These are phyloP conservation scores for Fusarium bactridioides DNA, from an alignment of 2,329 filamentous ascomycete genomes.

Conservation along the genomic window DNA sequence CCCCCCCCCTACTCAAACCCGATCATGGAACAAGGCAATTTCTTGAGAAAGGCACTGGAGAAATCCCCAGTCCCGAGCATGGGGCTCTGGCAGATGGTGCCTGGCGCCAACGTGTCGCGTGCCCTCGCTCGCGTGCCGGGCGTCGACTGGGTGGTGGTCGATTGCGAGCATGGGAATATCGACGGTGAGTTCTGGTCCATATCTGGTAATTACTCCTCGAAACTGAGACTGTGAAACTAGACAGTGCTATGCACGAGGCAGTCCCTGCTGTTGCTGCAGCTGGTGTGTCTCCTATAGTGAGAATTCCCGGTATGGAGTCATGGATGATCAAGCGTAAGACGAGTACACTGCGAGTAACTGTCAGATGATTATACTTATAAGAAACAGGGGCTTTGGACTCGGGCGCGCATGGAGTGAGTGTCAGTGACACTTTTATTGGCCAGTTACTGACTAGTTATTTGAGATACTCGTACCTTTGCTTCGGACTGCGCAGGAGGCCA, in stretches of 20 bases:
- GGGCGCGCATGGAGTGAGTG: not conserved
- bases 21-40: not conserved
- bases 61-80: not conserved
- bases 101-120: not conserved
- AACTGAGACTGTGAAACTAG: not conserved
- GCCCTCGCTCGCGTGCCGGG: not conserved
- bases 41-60: not conserved
- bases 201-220: not conserved
- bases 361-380: fast-evolving
- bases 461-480: not conserved
- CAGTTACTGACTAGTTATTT: fast-evolving
- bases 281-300: not conserved
- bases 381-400: not conserved
- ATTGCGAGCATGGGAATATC: not conserved
- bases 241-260: not conserved
- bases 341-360: too few relatives aligned
- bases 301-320: not conserved
- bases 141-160: not conserved
- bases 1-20: not conserved
- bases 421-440: fast-evolving
- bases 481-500: not conserved
- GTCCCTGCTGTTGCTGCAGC: not conserved
- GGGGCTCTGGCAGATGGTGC: not conserved
- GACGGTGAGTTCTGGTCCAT: not conserved
- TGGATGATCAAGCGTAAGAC: not conserved